These are phyloP conservation scores for Xylariaceae sp. DNA, from an alignment of 2,329 filamentous ascomycete species.

Conservation along the genomic window DNA sequence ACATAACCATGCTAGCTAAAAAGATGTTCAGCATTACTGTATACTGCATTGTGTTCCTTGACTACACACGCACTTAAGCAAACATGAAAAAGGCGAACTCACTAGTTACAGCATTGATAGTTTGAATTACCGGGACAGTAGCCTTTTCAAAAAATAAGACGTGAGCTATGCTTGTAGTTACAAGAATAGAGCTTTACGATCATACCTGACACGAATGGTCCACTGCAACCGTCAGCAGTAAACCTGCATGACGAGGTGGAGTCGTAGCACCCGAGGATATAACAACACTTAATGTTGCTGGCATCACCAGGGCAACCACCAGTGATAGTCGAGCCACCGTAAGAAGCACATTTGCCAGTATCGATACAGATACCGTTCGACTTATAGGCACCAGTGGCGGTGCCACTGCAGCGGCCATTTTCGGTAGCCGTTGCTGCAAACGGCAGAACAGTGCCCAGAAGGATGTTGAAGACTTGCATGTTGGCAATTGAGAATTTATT, in stretches of 20 bases:
- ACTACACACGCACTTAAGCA: no score
- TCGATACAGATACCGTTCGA: not conserved
- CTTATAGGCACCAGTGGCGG: not conserved
- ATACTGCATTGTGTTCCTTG: no score
- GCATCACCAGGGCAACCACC: not conserved
- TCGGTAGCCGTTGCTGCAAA: not conserved
- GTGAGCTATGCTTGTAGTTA: not conserved
- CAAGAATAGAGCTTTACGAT: not conserved
- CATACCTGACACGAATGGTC: not conserved
- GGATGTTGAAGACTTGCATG: not conserved
- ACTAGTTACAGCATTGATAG: not conserved
- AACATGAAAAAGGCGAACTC: no score
- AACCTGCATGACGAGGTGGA: not conserved
- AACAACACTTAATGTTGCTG: not conserved
- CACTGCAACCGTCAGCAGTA: not conserved
- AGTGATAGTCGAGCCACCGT: not conserved
- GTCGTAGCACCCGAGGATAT: not conserved
- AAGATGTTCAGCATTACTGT: no score
- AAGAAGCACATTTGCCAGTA: not conserved
- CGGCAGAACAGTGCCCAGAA: not conserved
- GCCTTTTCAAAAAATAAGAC: not conserved
- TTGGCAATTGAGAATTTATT: no score
- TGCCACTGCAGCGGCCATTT: not conserved
- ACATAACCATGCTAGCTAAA: no score
- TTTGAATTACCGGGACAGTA: not conserved